Percentiles rank a stretch among this genome's conserved stretches.
These are phyloP conservation scores for Mychonastes homosphaera DNA, from an alignment of 139 green algal species.

Conservation along the genomic window DNA sequence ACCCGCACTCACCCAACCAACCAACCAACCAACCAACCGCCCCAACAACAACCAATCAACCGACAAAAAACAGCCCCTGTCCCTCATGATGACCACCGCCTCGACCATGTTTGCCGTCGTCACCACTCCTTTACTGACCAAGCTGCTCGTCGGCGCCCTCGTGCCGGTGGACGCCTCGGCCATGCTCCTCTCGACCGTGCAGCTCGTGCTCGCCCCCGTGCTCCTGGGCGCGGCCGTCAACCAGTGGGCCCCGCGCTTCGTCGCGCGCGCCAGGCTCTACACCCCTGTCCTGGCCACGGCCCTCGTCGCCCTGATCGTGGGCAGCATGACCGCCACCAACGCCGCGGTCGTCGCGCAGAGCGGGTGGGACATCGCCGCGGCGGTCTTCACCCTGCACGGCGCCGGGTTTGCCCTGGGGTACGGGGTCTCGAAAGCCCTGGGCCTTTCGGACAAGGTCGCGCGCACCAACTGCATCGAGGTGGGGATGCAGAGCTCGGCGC, in stretches of 20 bases:
- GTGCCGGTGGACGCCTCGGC: conserved; percentile 37
- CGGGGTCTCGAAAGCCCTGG: conserved; percentile 28
- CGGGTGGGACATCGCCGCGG: conserved; percentile 23
- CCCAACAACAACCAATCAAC: too few species aligned
- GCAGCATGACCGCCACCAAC: conserved; percentile 41
- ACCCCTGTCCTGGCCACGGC: conserved; percentile 41
- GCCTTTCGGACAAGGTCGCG: conserved; percentile 35
- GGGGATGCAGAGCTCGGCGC: conserved; percentile 36
- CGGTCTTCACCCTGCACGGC: conserved; percentile 34
- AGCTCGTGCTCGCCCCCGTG: conserved; percentile 47
- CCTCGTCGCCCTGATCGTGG: conserved; percentile 35
- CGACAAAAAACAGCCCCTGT: conserved; percentile 19
- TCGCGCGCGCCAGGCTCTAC: conserved; percentile 34
- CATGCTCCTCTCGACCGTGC: conserved; percentile 43
- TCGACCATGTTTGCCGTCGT: conserved; percentile 35
- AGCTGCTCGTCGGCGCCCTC: conserved; percentile 36
- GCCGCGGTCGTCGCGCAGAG: conserved; percentile 21
- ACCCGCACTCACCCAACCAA: too few species aligned
- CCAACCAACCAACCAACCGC: too few species aligned
- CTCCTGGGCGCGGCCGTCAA: conserved; percentile 36
- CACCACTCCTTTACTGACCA: conserved; percentile 41
- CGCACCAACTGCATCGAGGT: conserved; percentile 50
- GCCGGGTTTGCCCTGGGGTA: conserved; percentile 47
- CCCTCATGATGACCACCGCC: conserved; percentile 40
- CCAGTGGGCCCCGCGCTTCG: conserved; percentile 19